phyloP scores from a whole-genome alignment of 2,329 filamentous ascomycete species.

The Camillea tinctor region DNA sequence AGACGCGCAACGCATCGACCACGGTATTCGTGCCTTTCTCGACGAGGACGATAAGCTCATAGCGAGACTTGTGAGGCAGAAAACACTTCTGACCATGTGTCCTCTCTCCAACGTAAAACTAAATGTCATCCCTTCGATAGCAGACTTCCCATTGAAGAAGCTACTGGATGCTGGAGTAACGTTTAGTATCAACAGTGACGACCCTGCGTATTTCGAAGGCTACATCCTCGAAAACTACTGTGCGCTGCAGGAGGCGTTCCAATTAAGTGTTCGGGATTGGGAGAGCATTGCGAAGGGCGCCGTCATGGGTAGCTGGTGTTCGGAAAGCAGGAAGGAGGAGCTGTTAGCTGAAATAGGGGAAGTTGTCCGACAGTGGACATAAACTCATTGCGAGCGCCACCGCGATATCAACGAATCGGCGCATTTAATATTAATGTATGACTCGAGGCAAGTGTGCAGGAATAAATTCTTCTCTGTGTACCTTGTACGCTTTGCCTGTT shows the following conservation, averaged over 20 bases:
- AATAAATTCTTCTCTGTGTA: not conserved
- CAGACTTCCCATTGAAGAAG: constrained; percentile 58
- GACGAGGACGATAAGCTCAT: constrained; percentile 57
- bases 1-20: constrained; percentile 67
- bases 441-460: not conserved
- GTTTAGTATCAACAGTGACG: constrained; percentile 74
- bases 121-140: constrained; percentile 51
- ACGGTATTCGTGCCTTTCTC: constrained; percentile 62
- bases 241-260: constrained; percentile 71
- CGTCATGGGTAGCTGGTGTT: constrained; percentile 70
- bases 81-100: constrained; percentile 67
- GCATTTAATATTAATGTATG: not conserved
- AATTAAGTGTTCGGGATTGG: constrained; percentile 65
- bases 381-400: not conserved
- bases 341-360: constrained; percentile 48
- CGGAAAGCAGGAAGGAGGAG: constrained; percentile 58
- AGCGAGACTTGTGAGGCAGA: constrained; percentile 52
- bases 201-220: constrained; percentile 73
- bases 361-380: constrained; percentile 30
- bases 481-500: not conserved
- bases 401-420: not conserved
- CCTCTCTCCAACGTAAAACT: constrained; percentile 71
- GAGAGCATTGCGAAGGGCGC: constrained; percentile 57
- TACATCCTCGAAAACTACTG: constrained; percentile 76
- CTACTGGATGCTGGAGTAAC: constrained; percentile 63